Evolutionary conservation across 192 early-diverging fungal species (phyloP), one percentile per base, ranked within the genome.

Genomic region (Backusella parvicylindrica): DNA sequence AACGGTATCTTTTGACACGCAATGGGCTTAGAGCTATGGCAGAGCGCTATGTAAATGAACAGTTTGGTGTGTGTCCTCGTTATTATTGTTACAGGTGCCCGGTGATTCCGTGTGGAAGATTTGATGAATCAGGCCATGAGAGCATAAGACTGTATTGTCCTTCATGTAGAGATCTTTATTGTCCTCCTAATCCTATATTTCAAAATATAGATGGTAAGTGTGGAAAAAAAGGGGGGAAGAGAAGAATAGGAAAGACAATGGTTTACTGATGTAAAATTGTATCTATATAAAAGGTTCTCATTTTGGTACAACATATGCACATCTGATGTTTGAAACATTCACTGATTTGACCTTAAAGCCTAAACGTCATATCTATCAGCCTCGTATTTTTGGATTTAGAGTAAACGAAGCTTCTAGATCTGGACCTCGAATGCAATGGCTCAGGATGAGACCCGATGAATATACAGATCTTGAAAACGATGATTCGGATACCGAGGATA

Each of bases 251-350:
- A 1, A 7, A 41, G 7, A 12, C 40, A 0, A 2, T 41, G 16
- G 4, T 47, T 33, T 21, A 47, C 23, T 49, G 3, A 35, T 36
- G 11, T 60, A 9, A 38, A 37, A 38, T 38, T 3, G 28, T 8
- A 60, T 13, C 56, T 0, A 67, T 35, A 15, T 11, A 16, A n/a
- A 75, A 89, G 95, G 98, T 43, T 94, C 96, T 37, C 93, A 91
- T 80, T 99, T 99, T 86, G 97, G 97, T 43, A 94, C 98, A n/a
- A 97, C 96, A 1, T 97, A 98, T 79, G 90, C 95, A 18, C 92
- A 96, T 77, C 85, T 99, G 69, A 85, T 98, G 40, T 96, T 98
- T 82, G 86, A 93, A 81, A 92, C 90, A n/a, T 97, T 90, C 86
- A 92, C 96, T 1, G 89, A 94, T 28, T 79, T 95, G 50, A 79